phyloP scores from a whole-genome alignment of 495 filamentous ascomycete genomes.

The Talaromyces thailandensis region DNA sequence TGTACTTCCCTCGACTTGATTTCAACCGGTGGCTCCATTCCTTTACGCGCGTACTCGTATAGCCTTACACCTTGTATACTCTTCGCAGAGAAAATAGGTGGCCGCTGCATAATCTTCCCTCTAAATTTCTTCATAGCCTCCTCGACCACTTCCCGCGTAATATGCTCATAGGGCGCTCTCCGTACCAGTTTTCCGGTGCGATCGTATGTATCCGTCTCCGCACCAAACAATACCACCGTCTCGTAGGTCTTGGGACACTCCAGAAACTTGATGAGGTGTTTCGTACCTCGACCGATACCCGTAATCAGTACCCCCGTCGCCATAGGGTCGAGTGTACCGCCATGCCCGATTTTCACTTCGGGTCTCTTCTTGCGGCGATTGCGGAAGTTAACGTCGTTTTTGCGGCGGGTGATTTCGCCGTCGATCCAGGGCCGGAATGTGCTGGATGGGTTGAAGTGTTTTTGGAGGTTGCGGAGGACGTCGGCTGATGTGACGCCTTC shows the following conservation, averaged over 20 bases:
- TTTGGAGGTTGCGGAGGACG: conserved; percentile 75
- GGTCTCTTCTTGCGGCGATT: conserved; percentile 45
- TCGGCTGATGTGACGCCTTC: conserved; percentile 74
- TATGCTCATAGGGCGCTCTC: conserved; percentile 60
- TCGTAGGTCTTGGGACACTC: conserved; percentile 90
- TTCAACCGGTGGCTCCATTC: conserved; percentile 71
- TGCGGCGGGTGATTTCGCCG: conserved; percentile 41
- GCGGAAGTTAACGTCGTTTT: conserved; percentile 44
- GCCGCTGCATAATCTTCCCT: conserved; percentile 83
- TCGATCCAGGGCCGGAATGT: conserved; percentile 68
- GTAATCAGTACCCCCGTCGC: conserved; percentile 87
- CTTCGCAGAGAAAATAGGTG: conserved; percentile 87
- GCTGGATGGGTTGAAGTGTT: conserved; percentile 68
- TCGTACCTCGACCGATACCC: conserved; percentile 84
- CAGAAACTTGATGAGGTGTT: conserved; percentile 66
- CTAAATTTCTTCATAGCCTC: conserved; percentile 65
- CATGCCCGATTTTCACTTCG: conserved; percentile 91
- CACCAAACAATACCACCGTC: conserved; percentile 79
- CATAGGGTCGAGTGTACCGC: conserved; percentile 89
- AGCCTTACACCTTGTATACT: conserved; percentile 83
- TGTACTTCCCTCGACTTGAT: conserved; percentile 73
- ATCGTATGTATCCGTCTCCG: conserved; percentile 90
- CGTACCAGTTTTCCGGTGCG: conserved; percentile 70
- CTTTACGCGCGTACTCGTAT: conserved; percentile 92
- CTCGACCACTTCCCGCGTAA: conserved; percentile 72